Percentiles rank a stretch among this genome's conserved stretches.
phyloP scores from a whole-genome alignment of 768 basidiomycete genomes.

The Filobasidium floriforme region DNA sequence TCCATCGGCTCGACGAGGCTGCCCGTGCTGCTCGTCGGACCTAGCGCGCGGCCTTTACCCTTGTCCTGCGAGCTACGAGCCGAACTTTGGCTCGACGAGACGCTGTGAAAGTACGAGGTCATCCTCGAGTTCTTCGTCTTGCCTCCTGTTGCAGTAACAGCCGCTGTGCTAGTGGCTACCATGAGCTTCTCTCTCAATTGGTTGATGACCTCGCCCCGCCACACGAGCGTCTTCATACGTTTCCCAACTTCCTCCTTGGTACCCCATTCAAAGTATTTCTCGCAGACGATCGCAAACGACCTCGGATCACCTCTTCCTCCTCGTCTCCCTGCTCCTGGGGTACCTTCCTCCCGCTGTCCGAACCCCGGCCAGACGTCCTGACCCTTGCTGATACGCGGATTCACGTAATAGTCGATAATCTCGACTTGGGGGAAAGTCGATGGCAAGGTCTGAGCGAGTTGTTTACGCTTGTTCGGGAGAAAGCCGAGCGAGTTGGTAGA shows the following conservation, averaged over 20 bases:
- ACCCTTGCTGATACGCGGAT: conserved; percentile 54
- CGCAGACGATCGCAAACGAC: conserved; percentile 69
- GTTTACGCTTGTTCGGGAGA: conserved; percentile 58
- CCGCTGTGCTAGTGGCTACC: conserved; percentile 31
- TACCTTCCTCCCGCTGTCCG: conserved; percentile 25
- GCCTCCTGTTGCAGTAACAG: not conserved
- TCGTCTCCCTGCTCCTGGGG: conserved; percentile 17
- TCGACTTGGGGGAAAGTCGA: conserved; percentile 65
- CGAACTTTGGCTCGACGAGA: conserved; percentile 30
- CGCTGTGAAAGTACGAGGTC: conserved; percentile 43
- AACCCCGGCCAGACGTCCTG: conserved; percentile 39
- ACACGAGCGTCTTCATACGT: conserved; percentile 73
- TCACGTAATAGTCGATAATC: conserved; percentile 67
- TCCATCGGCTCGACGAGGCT: not conserved
- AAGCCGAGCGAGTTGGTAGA: conserved; percentile 55
- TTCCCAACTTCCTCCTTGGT: conserved; percentile 72
- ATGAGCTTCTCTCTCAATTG: conserved; percentile 62
- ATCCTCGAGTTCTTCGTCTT: conserved; percentile 13
- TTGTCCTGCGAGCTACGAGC: conserved; percentile 52
- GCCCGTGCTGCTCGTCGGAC: conserved; percentile 31
- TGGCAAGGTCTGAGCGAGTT: conserved; percentile 60
- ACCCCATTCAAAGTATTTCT: conserved; percentile 88
- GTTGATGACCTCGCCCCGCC: conserved; percentile 65
- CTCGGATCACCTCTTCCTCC: conserved; percentile 40
- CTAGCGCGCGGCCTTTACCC: conserved; percentile 50